Evolutionary conservation across 2,329 filamentous ascomycete genomes (phyloP).

Genomic region (Trichoderma sp.): DNA sequence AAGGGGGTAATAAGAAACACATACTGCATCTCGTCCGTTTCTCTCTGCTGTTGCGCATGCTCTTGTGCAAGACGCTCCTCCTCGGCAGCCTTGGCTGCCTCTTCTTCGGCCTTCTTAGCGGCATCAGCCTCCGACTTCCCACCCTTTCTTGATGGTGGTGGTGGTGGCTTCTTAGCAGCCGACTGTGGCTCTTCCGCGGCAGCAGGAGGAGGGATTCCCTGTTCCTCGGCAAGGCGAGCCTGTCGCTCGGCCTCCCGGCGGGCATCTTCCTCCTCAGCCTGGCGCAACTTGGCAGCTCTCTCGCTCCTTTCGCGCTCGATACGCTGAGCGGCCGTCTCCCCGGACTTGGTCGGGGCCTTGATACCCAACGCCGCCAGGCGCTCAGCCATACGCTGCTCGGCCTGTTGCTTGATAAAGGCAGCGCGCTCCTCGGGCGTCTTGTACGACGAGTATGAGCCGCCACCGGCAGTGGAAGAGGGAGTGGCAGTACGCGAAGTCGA

Average conservation of each 20-base stretch:
- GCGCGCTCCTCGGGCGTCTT: constrained; percentile 92
- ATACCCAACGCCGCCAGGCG: constrained; percentile 90
- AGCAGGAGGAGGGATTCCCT: constrained; percentile 62
- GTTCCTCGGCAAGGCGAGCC: constrained; percentile 78
- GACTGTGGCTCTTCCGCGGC: constrained; percentile 50
- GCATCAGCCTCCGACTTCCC: constrained; percentile 62
- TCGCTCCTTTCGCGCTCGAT: constrained; percentile 87
- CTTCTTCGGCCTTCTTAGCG: constrained; percentile 63
- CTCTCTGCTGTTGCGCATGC: constrained; percentile 73
- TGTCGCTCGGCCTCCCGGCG: constrained; percentile 86
- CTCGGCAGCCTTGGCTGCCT: constrained; percentile 61
- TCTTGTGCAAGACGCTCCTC: constrained; percentile 68
- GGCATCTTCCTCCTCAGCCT: constrained; percentile 93
- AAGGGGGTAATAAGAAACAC: constrained; percentile 45
- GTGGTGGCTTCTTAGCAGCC: constrained; percentile 67
- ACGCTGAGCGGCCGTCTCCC: constrained; percentile 80
- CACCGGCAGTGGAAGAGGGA: constrained; percentile 50
- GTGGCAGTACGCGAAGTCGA: constrained; percentile 56
- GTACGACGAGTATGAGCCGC: constrained; percentile 77
- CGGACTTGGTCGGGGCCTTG: constrained; percentile 75
- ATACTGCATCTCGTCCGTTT: constrained; percentile 80
- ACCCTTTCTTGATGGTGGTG: constrained; percentile 76
- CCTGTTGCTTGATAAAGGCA: constrained; percentile 95
- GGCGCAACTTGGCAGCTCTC: constrained; percentile 79
- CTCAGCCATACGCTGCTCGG: constrained; percentile 95